Percentiles rank a stretch among this genome's conserved stretches.
Conservation (phyloP, 495 filamentous ascomycete genomes). For the Choiromyces venosus region DNA sequence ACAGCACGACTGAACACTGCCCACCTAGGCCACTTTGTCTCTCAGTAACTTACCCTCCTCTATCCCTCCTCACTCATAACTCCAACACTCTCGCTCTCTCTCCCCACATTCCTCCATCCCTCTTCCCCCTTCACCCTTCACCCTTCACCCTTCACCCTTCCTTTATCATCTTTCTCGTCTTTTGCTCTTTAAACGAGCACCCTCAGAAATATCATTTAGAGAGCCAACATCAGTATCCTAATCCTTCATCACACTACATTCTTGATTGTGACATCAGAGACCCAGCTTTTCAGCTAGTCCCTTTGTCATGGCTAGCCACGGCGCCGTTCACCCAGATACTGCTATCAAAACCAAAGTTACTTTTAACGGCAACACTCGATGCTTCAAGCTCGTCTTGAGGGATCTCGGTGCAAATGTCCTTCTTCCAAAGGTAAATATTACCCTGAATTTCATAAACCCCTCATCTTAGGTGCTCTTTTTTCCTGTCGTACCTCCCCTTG, state of each 20-base stretch:
- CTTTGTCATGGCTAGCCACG: slow-evolving; percentile 50
- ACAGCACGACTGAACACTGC: background rate
- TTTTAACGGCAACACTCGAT: slow-evolving; percentile 63
- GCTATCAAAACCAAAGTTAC: slow-evolving; percentile 80
- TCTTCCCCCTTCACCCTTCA: slow-evolving; percentile 8
- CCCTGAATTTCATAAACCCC: slow-evolving; percentile 7
- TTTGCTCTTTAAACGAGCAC: background rate
- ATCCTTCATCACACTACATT: background rate
- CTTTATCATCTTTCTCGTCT: background rate
- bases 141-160: slow-evolving; percentile 2
- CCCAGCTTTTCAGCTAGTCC: slow-evolving; percentile 8
- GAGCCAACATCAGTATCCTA: background rate
- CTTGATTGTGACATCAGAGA: slow-evolving; percentile 15
- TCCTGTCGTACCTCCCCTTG: slow-evolving; percentile 3
- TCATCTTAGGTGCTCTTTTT: background rate
- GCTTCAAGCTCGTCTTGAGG: slow-evolving; percentile 82
- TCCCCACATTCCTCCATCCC: background rate
- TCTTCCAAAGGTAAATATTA: slow-evolving; percentile 66
- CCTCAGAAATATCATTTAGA: background rate
- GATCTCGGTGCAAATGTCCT: slow-evolving; percentile 74
- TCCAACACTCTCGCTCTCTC: background rate
- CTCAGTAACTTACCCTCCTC: background rate
- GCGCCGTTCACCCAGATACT: slow-evolving; percentile 61
- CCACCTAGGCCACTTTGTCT: background rate
- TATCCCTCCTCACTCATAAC: background rate